Base-by-base conservation (phyloP, 768 basidiomycete genomes). In the Serendipita vermifera region DNA sequence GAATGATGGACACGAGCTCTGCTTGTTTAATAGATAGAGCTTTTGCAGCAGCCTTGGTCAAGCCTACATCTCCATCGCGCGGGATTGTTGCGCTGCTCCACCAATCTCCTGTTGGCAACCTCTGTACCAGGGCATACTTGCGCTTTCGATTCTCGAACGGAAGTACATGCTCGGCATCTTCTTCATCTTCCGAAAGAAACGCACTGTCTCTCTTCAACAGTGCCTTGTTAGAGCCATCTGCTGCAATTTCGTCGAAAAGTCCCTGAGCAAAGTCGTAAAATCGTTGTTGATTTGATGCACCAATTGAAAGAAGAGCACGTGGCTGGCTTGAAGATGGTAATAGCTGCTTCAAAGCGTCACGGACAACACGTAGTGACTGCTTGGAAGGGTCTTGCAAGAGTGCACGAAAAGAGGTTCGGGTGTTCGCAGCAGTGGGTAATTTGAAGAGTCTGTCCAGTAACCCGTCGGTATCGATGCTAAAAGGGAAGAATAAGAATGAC, bases 61-160 rank as follows among this genome's bases (percentile, higher is more conserved):
- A 62, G 54, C 32, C 35, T 29, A 71, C 57, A 51, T 62, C 71
- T 32, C 65, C 71, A 55, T 63, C 65, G 55, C 66, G 73, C 20
- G 79, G 74, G 63, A 74, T 77, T 55, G 82, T 75, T 26, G 87
- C 87, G 14, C 62, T 62, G 14, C 85, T 76, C 82, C 86, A 91
- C 72, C 80, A 87, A 58, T 83, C 82, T 35, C 81, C 86, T 1
- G 73, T 76, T 0, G 88, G 85, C 5, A 91, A 72, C 58, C 80
- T 82, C 63, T 91, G 87, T 61, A 89, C 75, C 41, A 91, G 77
- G 2, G 88, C 87, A 68, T 83, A 88, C 63, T 74, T 78, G 55
- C 75, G 78, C 40, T 67, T 70, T 54, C 59, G 63, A 41, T 29
- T 54, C 24, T 48, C 57, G 32, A 57, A 35, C 5, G 58, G 17